These are phyloP conservation scores for Panaeolus cyanescens DNA, from an alignment of 768 basidiomycete species.

Conservation along the genomic window DNA sequence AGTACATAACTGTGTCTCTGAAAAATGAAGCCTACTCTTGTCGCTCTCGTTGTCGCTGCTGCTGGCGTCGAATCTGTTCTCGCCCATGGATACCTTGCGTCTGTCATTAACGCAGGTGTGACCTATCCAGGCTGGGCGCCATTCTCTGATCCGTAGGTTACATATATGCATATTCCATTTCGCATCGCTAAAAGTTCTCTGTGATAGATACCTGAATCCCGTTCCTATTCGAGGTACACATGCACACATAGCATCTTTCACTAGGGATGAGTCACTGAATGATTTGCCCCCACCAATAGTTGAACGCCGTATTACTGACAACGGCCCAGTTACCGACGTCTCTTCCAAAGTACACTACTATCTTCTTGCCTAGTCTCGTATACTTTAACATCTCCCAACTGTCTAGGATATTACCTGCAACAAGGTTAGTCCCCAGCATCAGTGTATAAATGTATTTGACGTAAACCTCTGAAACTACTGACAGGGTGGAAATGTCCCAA, in stretches of 20 bases:
- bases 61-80: conserved; percentile 4
- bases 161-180: no score
- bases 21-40: not conserved
- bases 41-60: conserved; percentile 2
- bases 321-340: not conserved
- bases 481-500: conserved; percentile 18
- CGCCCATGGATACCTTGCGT: conserved; percentile 13
- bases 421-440: conserved; percentile 4
- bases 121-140: conserved; percentile 15
- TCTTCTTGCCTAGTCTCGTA: no score
- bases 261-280: no score
- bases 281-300: not conserved
- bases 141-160: conserved; percentile 11
- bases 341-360: not conserved
- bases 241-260: not conserved
- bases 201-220: not conserved
- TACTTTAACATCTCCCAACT: no score
- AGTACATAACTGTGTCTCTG: no score
- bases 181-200: no score
- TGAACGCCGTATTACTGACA: not conserved
- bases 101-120: conserved; percentile 8
- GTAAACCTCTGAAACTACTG: not conserved
- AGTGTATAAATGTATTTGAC: not conserved
- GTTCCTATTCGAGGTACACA: not conserved
- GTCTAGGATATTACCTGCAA: conserved; percentile 19